Conservation (phyloP, 116 monocot species). For the Posidonia oceanica region DNA sequence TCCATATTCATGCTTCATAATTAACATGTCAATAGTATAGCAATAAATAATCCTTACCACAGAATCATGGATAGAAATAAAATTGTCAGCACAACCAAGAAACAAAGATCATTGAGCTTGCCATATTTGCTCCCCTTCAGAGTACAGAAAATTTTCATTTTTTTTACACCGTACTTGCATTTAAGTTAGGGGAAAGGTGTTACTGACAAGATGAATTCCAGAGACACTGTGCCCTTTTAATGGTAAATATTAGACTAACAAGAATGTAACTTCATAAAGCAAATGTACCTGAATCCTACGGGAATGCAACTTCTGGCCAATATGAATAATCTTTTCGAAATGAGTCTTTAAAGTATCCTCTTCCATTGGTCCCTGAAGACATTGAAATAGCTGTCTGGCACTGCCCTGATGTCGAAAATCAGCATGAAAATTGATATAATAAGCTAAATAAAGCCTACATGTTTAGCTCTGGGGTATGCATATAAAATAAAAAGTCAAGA, state of each 20-base stretch:
- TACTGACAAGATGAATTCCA: too few relatives aligned
- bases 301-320: slow-evolving; percentile 50
- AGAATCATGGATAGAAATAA: too few relatives aligned
- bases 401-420: slow-evolving; percentile 48
- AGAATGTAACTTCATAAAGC: background rate
- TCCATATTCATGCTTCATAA: too few relatives aligned
- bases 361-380: slow-evolving; percentile 89
- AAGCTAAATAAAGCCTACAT: background rate
- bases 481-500: too few relatives aligned
- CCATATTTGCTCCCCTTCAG: too few relatives aligned
- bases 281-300: slow-evolving; percentile 46
- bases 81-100: background rate
- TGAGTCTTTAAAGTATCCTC: slow-evolving; percentile 86
- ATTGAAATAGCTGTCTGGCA: slow-evolving; percentile 88
- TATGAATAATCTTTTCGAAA: slow-evolving; percentile 87
- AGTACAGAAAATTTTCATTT: too few relatives aligned
- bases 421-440: background rate
- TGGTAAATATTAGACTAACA: too few relatives aligned
- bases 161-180: too few relatives aligned
- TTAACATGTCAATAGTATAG: too few relatives aligned
- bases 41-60: background rate
- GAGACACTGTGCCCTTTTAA: too few relatives aligned
- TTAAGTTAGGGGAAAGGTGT: too few relatives aligned
- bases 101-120: background rate
- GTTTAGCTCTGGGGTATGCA: background rate